phyloP scores from a whole-genome alignment of 306 rosid genomes.

The Trichosanthes truncata region DNA sequence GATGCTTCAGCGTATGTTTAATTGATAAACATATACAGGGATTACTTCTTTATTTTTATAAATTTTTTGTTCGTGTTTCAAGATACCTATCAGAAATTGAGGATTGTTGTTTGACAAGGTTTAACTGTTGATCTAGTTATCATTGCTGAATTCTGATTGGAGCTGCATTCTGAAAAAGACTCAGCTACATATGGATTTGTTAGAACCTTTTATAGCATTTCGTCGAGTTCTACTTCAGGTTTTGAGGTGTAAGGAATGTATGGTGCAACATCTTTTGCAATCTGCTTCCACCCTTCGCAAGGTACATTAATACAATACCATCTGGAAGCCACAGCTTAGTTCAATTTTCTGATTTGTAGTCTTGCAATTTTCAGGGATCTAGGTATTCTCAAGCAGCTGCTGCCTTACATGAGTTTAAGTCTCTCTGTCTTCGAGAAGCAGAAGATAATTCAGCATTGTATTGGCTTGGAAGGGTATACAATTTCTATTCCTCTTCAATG shows the following conservation, averaged over 20 bases:
- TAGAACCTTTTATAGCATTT: slow-evolving; percentile 89
- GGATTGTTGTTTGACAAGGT: slow-evolving; percentile 2
- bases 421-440: slow-evolving; percentile 48
- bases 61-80: neutral
- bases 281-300: slow-evolving; percentile 82
- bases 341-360: slow-evolving; percentile 13
- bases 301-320: slow-evolving; percentile 30
- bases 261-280: slow-evolving; percentile 66
- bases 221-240: slow-evolving; percentile 78
- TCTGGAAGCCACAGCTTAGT: slow-evolving; percentile 11
- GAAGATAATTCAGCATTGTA: slow-evolving; percentile 50
- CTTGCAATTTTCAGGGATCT: slow-evolving; percentile 45
- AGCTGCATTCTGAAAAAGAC: slow-evolving; percentile 56
- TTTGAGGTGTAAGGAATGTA: slow-evolving; percentile 52
- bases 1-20: neutral
- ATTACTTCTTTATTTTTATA: neutral
- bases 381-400: slow-evolving; percentile 94
- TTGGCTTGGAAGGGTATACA: slow-evolving; percentile 82
- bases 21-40: neutral
- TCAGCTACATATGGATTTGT: slow-evolving; percentile 75
- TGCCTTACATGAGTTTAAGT: slow-evolving; percentile 78
- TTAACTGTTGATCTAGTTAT: slow-evolving; percentile 37
- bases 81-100: neutral
- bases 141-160: slow-evolving; percentile 68
- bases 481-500: neutral